Conservation (phyloP, 2,329 filamentous ascomycete species). For the Alternaria consortialis region DNA sequence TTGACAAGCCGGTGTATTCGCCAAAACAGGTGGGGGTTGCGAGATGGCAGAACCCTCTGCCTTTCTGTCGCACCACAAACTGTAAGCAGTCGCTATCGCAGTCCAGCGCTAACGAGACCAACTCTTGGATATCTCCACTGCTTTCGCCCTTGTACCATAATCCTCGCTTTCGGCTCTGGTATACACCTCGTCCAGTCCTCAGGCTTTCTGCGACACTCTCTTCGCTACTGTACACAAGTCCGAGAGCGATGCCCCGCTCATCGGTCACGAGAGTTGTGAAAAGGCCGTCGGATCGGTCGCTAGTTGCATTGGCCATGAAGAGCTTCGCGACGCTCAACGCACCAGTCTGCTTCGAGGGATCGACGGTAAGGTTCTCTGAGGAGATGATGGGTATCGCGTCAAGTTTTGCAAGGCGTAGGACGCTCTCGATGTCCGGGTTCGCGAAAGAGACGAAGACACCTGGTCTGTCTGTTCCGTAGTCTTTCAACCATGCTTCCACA, state of each 20-base stretch:
- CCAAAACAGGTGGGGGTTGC: conserved; percentile 94
- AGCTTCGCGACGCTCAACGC: conserved; percentile 74
- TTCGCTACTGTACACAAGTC: conserved; percentile 92
- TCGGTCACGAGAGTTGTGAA: conserved; percentile 92
- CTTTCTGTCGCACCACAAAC: conserved; percentile 89
- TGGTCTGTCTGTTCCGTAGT: conserved; percentile 59
- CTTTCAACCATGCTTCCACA: conserved; percentile 57
- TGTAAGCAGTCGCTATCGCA: conserved; percentile 93
- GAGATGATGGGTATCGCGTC: conserved; percentile 76
- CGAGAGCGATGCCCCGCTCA: conserved; percentile 82
- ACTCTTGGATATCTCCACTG: conserved; percentile 91
- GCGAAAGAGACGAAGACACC: conserved; percentile 62
- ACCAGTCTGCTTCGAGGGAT: conserved; percentile 65
- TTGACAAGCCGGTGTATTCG: conserved; percentile 79
- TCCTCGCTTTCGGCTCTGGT: conserved; percentile 94
- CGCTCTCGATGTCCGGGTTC: conserved; percentile 51
- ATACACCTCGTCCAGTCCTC: conserved; percentile 82
- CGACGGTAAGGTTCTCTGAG: conserved; percentile 73
- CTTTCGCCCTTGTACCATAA: conserved; percentile 97
- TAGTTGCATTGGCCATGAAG: conserved; percentile 77
- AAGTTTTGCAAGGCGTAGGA: conserved; percentile 54
- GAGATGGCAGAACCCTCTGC: conserved; percentile 90
- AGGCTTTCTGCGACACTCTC: conserved; percentile 90
- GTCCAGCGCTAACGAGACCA: conserved; percentile 84
- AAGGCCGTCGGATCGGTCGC: conserved; percentile 83